Conservation (phyloP, 495 filamentous ascomycete species). For the Annulohypoxylon bovei region DNA sequence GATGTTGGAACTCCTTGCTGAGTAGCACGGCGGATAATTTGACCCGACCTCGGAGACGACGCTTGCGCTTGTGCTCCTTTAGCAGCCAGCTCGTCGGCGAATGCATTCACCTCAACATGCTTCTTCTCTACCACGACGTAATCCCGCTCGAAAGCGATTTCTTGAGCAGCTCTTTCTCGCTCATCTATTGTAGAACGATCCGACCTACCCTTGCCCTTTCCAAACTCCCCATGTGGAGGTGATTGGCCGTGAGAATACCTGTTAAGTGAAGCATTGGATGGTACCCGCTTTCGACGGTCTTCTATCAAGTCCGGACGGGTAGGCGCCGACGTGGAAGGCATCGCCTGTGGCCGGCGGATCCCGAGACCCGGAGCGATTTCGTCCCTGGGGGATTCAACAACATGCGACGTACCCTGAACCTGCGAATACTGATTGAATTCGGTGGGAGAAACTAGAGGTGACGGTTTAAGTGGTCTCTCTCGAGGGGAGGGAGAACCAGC, state of each 20-base stretch:
- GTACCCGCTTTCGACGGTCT: constrained; percentile 47
- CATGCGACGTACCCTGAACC: constrained; percentile 21
- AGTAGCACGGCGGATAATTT: constrained; percentile 64
- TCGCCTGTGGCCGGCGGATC: constrained; percentile 52
- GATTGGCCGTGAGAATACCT: constrained; percentile 35
- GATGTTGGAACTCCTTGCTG: constrained; percentile 71
- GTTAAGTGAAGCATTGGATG: constrained; percentile 51
- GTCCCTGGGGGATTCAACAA: constrained; percentile 49
- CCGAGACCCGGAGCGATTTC: constrained; percentile 56
- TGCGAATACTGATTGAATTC: constrained; percentile 43
- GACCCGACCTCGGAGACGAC: constrained; percentile 56
- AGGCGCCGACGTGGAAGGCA: constrained; percentile 54
- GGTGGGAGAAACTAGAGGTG: constrained; percentile 50
- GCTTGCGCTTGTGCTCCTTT: constrained; percentile 70
- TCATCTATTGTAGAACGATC: constrained; percentile 63
- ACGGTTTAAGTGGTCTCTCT: constrained; percentile 50
- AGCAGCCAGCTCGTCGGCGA: constrained; percentile 91
- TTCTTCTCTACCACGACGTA: constrained; percentile 97
- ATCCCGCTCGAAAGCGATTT: constrained; percentile 88
- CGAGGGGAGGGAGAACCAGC: constrained; percentile 45
- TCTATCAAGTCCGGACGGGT: constrained; percentile 44
- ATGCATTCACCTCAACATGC: constrained; percentile 93
- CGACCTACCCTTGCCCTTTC: constrained; percentile 38
- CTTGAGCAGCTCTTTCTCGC: constrained; percentile 81
- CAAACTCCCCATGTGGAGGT: constrained; percentile 22